These are phyloP conservation scores for Cucumis melo DNA, from an alignment of 306 rosid genomes.

Conservation along the genomic window DNA sequence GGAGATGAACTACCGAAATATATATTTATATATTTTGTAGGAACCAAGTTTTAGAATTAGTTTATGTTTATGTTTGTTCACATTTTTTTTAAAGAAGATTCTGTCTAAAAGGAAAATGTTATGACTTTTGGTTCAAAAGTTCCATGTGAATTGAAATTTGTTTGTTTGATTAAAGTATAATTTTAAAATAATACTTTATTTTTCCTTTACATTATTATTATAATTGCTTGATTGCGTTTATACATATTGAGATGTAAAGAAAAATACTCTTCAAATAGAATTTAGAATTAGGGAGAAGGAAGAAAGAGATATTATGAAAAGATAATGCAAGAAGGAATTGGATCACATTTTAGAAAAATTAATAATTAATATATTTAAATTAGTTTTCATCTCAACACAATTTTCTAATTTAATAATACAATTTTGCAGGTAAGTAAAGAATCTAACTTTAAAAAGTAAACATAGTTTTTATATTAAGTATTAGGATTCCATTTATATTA, in stretches of 20 bases:
- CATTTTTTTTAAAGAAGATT: background rate
- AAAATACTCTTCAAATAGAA: background rate
- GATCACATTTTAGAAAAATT: background rate
- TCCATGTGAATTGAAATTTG: background rate
- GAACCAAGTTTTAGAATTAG: background rate
- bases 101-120: background rate
- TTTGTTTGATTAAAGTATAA: background rate
- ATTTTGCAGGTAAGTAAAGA: too few relatives aligned
- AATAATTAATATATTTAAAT: too few relatives aligned
- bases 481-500: too few relatives aligned
- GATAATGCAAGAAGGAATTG: background rate
- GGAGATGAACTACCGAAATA: too few relatives aligned
- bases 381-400: too few relatives aligned
- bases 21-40: too few relatives aligned
- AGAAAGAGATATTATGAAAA: background rate
- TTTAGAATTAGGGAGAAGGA: background rate
- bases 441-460: too few relatives aligned
- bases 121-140: background rate
- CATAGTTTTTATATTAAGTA: too few relatives aligned
- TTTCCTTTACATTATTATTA: background rate
- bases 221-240: background rate
- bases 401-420: too few relatives aligned
- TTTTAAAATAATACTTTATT: background rate
- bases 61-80: background rate
- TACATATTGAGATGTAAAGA: background rate